Conservation (phyloP, 2,329 filamentous ascomycete species). For the Phialemonium atrogriseum region DNA sequence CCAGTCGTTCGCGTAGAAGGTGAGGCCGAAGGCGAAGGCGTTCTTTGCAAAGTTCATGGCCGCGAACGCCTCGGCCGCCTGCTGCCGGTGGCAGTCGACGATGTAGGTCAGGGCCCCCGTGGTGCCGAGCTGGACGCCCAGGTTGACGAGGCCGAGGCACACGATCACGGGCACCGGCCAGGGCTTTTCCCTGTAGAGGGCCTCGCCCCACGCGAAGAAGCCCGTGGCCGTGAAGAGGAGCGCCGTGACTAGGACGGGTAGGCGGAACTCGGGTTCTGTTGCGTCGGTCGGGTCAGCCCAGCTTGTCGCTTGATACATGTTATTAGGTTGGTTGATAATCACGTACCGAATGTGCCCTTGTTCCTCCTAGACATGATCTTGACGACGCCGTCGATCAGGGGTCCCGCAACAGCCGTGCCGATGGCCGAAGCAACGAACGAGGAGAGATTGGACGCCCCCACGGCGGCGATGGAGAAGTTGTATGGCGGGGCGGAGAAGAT, state of each 20-base stretch:
- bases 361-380: slow-evolving; percentile 24
- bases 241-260: slow-evolving; percentile 25
- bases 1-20: slow-evolving; percentile 31
- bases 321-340: too few species aligned
- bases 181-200: slow-evolving; percentile 12
- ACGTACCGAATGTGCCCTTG: slow-evolving; percentile 23
- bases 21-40: slow-evolving; percentile 27
- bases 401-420: slow-evolving; percentile 22
- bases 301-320: too few species aligned
- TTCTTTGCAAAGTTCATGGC: slow-evolving; percentile 31
- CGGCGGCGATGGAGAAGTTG: slow-evolving; percentile 24
- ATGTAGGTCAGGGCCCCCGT: slow-evolving; percentile 28
- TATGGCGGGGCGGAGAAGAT: slow-evolving; percentile 28
- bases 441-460: slow-evolving; percentile 23
- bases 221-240: slow-evolving; percentile 25
- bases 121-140: slow-evolving; percentile 27
- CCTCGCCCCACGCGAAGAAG: slow-evolving; percentile 25
- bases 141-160: slow-evolving; percentile 22
- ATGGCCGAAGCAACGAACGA: slow-evolving; percentile 25
- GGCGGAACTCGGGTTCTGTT: slow-evolving; percentile 27
- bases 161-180: slow-evolving; percentile 23
- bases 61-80: slow-evolving; percentile 27
- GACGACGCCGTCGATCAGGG: slow-evolving; percentile 24
- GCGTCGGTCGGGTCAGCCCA: too few species aligned
- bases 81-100: slow-evolving; percentile 27